Evolutionary conservation across 202 grass and related monocot species (phyloP).

Genomic region (Zoysia matrella): DNA sequence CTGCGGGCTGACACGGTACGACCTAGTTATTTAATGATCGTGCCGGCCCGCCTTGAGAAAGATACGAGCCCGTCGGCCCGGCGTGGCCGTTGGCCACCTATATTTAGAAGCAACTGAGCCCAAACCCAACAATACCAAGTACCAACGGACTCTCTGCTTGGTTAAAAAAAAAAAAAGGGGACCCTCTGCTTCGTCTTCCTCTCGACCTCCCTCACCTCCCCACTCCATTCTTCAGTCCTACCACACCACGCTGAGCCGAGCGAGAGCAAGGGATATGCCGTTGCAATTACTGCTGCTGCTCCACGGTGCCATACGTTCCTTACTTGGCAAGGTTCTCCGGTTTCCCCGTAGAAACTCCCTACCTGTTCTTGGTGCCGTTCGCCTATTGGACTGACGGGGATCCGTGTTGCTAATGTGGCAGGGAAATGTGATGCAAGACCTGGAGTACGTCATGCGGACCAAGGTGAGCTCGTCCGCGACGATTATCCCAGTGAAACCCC

Average conservation of each 20-base stretch:
- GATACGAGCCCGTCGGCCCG: too few relatives aligned
- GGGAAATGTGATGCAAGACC: constrained; percentile 25
- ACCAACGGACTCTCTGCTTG: too few relatives aligned
- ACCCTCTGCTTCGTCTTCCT: too few relatives aligned
- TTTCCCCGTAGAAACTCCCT: constrained; percentile 5
- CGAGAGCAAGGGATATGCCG: constrained; percentile 17
- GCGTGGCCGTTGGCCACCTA: too few relatives aligned
- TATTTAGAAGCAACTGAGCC: background rate
- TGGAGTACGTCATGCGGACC: constrained; percentile 28
- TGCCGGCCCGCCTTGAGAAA: too few relatives aligned
- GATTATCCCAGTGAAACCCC: background rate
- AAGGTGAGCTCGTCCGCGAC: constrained; percentile 28
- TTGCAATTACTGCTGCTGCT: background rate
- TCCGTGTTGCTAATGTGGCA: constrained; percentile 17
- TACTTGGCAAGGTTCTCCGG: constrained; percentile 43
- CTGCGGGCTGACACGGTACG: too few relatives aligned
- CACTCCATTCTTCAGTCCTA: too few relatives aligned
- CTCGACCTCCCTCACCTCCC: too few relatives aligned
- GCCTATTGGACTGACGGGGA: background rate
- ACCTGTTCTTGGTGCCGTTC: background rate
- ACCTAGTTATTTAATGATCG: too few relatives aligned
- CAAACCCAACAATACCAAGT: background rate
- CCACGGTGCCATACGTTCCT: background rate
- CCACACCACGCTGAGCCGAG: too few relatives aligned
- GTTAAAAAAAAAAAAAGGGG: too few relatives aligned